Base-by-base conservation (phyloP, 257 asterid genomes). In the Handroanthus guayacan region DNA sequence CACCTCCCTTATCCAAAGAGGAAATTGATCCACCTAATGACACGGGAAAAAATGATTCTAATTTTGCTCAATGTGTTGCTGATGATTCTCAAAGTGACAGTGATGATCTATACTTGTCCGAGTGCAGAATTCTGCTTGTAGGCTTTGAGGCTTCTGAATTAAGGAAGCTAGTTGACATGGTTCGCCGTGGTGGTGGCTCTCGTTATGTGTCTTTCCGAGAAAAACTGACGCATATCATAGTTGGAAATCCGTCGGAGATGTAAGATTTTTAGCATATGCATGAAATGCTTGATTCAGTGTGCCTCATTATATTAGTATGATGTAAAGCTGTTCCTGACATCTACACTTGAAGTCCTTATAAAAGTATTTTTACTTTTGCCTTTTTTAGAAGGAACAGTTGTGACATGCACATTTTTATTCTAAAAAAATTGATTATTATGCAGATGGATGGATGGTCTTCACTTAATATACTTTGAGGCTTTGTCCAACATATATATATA, bases 181-280 rank as follows among this genome's bases (percentile, higher is more conserved):
- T 95, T 74, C 97, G 97, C 69, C 88, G 68, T 78, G 99, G 99
- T 18, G 99, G 99, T 69, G 99, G 98, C 67, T 93, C 98, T 82
- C 99, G 98, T 43, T 91, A 88, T 75, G 89, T 87, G 97, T 90
- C 89, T 63, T 79, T 90, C 75, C 81, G 77, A 73, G 97, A 95
- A 71, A 95, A 91, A 69, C 81, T 95, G 88, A 93, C 99, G 8
- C 99, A 95, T 81, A 84, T 95, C 82, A 68, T 95, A 38, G 97
- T 89, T 82, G 98, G 98, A 83, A 80, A 84, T 75, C 99, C 98
- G 55, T 86, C 94, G 4, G 94, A 91, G 74, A 82, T 9, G 98
- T 95, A 93, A 86, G 97, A 79, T 72, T 52, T 58, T 57, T 54
- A 62, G 62, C 66, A 50, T 81, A 58, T 75, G 79, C 47, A 64